Base-by-base conservation (phyloP, 2,329 filamentous ascomycete genomes). In the Hypoxylon sp. region DNA sequence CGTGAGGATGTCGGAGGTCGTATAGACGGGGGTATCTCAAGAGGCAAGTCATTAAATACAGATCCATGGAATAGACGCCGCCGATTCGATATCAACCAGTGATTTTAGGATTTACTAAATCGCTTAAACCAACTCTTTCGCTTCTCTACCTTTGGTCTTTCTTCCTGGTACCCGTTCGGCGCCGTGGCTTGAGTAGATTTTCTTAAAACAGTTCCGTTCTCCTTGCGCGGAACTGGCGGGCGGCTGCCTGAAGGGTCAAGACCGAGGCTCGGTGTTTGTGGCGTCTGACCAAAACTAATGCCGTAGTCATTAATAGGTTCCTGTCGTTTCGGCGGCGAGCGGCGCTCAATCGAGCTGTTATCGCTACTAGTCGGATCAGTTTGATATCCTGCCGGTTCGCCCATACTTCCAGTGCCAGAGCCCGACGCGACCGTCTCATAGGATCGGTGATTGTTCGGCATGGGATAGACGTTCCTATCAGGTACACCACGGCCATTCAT, bases 81-180 rank as follows among this genome's bases (percentile, higher is more conserved):
- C 54, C 56, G 40, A 40, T 46, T 63, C 52, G 48, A 36, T 33
- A 46, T 49, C 33, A 32, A 18, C 16, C 9, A 24, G 46, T 16
- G 32, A 38, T 18, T 48, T 75, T 78, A 80, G 58, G 77, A 77
- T 28, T 84, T 93, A 83, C 91, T 96, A 78, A 97, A 96, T 58
- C 89, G 88, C 75, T 91, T 88, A 73, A 98, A 89, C 93, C 94
- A 97, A 76, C 93, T 96, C 85, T 93, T 94, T 69, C 92, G 86
- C 84, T 97, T 97, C 65, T 93, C 91, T 18, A 71, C 66, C 2
- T 75, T 75, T 4, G 78, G 76, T 48, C 77, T 73, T 58, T 75
- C 71, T 68, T 77, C 57, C 6, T 73, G 62, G 16, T 68, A 61
- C 9, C 61, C 73, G 18, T 61, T 71, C 33, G 68, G 55, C 12